Base-by-base conservation (phyloP, 2,329 filamentous ascomycete genomes). In the Trematosphaeria pertusa region DNA sequence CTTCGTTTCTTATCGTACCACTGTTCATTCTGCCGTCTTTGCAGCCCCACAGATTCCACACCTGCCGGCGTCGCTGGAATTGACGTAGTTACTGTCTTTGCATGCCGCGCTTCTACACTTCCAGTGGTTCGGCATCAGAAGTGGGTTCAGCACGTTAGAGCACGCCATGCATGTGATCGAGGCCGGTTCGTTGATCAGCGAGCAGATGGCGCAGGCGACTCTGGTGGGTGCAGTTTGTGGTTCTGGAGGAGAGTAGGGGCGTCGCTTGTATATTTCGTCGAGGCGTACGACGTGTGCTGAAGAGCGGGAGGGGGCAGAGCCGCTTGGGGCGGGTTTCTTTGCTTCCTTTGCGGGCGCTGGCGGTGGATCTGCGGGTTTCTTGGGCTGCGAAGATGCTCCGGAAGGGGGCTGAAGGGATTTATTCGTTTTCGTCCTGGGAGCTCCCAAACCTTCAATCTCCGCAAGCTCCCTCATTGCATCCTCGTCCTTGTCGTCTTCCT, bases 121-220 rank as follows among this genome's bases (percentile, higher is more conserved):
- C 89, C 89, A 93, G n/a, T 81, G 72, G 14, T 76, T 72, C 0
- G 78, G 72, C 34, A 86, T 76, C 38, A 79, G 78, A 0, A 72
- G 62, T 0, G 77, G 71, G 34, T 82, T 77, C 2, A 93, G 72
- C 1, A 92, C 88, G 54, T 93, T 84, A 18, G 85, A 81, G 67
- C 90, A 94, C 42, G 86, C 79, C 6, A 71, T 72, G 67, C 90
- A 94, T 3, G 82, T 87, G 2, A 84, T 70, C 6, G 81, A 74
- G 7, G 64, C 60, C 0, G 63, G 37, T 5, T 78, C 73, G 63
- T 91, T 92, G 39, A 75, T 73, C 39, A 87, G 81, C 0, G 88
- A 91, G 69, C 90, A 95, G 43, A 88, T 75, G 0, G 79, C 73
- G 61, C 88, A 88, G 14, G 53, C 24, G 0, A 17, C 30, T 12